A percentile compares a stretch with the other conserved stretches of the same genome.
Evolutionary conservation across 192 early-diverging fungal species (phyloP).

Genomic region (Podila minutissima): DNA sequence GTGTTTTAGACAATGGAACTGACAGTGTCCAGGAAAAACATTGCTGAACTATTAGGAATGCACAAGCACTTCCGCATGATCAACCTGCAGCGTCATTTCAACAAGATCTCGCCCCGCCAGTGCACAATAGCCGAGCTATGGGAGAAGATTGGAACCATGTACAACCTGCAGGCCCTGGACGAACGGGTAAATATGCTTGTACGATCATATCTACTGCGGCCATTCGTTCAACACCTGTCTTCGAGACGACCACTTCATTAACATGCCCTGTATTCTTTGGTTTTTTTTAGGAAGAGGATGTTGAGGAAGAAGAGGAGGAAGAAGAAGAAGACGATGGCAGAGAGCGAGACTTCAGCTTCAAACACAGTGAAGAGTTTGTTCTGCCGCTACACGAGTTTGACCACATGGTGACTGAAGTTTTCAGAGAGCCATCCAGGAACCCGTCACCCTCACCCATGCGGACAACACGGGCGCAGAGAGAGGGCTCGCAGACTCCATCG

Average conservation of each 20-base stretch:
- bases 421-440: conserved; percentile 41
- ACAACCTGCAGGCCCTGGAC: conserved; percentile 57
- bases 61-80: conserved; percentile 67
- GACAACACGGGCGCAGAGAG: conserved; percentile 47
- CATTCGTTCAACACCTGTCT: neutral
- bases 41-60: conserved; percentile 46
- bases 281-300: conserved; percentile 26
- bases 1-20: neutral
- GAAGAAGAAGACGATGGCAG: neutral
- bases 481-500: conserved; percentile 57
- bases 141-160: conserved; percentile 55
- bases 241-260: conserved; percentile 12
- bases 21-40: neutral
- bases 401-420: conserved; percentile 56
- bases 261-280: conserved; percentile 44
- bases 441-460: conserved; percentile 50
- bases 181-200: conserved; percentile 47
- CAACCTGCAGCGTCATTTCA: conserved; percentile 60
- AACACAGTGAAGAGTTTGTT: conserved; percentile 57
- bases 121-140: conserved; percentile 59
- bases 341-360: conserved; percentile 30
- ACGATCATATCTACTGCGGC: neutral
- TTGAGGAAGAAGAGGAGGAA: conserved; percentile 26
- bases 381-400: conserved; percentile 60
- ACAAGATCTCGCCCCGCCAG: conserved; percentile 45